A percentile compares a stretch with the other conserved stretches of the same genome.
Evolutionary conservation across 148 eudicot species (phyloP).

Genomic region (Heliamphora exappendiculata): DNA sequence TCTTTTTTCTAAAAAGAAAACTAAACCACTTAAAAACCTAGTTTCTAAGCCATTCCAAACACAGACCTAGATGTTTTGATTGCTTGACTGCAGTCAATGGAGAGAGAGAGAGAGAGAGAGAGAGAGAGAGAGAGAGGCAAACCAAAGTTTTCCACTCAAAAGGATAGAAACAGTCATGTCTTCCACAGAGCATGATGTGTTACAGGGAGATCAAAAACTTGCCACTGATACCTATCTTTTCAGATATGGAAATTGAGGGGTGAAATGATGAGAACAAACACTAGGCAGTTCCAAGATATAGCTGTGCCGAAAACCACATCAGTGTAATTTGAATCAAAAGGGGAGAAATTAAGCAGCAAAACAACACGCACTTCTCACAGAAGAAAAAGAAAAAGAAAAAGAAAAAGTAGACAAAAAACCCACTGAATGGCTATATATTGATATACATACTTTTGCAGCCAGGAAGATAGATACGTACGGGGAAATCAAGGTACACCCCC

Average conservation of each 20-base stretch:
- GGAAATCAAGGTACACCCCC: constrained; percentile 53
- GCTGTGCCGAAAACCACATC: constrained; percentile 13
- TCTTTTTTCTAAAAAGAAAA: no score
- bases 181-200: constrained; percentile 4
- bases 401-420: no score
- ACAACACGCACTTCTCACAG: constrained; percentile 14
- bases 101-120: no score
- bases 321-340: constrained; percentile 2
- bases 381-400: no score
- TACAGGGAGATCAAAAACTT: background rate
- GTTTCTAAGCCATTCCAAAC: no score
- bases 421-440: constrained; percentile 14
- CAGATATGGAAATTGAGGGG: background rate
- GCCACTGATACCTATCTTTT: background rate
- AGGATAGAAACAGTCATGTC: background rate
- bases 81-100: background rate
- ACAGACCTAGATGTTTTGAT: no score
- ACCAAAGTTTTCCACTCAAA: constrained; percentile 9
- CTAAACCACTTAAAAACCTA: no score
- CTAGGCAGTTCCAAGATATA: background rate
- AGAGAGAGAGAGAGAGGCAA: background rate
- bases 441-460: constrained; percentile 20
- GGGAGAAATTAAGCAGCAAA: constrained; percentile 1
- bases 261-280: background rate
- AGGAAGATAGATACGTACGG: constrained; percentile 6